A percentile compares a stretch with the other conserved stretches of the same genome.
Conservation (phyloP, 2,329 filamentous ascomycete species). For the Diaporthe humulicola region DNA sequence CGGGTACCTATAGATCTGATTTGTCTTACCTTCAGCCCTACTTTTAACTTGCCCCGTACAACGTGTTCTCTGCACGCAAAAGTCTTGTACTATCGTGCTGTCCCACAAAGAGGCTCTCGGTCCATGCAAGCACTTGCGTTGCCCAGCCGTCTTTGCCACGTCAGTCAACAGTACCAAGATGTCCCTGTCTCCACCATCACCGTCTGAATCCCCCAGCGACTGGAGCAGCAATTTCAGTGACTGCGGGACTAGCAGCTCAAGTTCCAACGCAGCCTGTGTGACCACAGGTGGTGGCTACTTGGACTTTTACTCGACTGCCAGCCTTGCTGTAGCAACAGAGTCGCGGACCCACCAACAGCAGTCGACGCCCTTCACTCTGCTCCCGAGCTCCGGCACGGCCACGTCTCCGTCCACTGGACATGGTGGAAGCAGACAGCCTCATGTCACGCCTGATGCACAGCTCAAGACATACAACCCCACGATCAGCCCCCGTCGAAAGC, state of each 20-base stretch:
- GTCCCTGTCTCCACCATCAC: conserved; percentile 25
- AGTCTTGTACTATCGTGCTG: conserved; percentile 16
- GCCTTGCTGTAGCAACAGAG: neutral
- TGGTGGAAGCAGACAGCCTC: neutral
- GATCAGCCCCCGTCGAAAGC: neutral
- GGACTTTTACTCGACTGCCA: neutral
- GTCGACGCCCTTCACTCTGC: neutral
- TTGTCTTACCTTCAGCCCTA: conserved; percentile 23
- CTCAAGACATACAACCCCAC: neutral
- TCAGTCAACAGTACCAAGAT: conserved; percentile 1
- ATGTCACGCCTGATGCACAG: neutral
- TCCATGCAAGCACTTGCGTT: neutral
- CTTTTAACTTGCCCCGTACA: neutral
- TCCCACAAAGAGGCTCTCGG: neutral
- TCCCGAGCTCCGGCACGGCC: neutral
- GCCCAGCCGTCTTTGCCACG: conserved; percentile 1
- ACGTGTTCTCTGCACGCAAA: neutral
- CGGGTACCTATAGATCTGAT: conserved; percentile 13
- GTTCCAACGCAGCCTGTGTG: neutral
- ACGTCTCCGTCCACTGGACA: no score
- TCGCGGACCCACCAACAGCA: neutral
- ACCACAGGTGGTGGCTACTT: neutral
- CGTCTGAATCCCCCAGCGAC: conserved; percentile 22
- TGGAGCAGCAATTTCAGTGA: conserved; percentile 30
- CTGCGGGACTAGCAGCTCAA: conserved; percentile 18